Base-by-base conservation (phyloP, 208 protist species). In the Cochliopodium minus region DNA sequence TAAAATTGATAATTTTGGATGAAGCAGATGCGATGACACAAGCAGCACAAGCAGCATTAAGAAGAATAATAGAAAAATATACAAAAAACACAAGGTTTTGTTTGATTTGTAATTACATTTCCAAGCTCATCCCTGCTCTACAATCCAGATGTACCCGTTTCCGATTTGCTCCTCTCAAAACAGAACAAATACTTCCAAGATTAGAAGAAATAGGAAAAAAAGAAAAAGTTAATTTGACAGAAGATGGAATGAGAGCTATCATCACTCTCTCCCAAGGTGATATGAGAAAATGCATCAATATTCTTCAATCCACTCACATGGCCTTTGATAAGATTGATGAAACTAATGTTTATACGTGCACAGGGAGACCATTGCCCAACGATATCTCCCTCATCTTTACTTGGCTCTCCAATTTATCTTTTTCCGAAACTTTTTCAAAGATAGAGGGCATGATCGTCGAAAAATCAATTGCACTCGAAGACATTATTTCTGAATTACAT, bases 1-100 rank as follows among this genome's bases (percentile, higher is more conserved):
- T 90, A 61, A 99, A 99, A 64, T 74, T 99, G 1, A 88, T 99
- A 51, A 86, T 99, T 25, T 79, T 99, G 2, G 95, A 99, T 71
- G 95, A 99, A 74, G 91, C 92, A 9, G 95, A 99, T 76, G 83
- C 91, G 32, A 96, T 99, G 92, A 97, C 91, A 7, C 73, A 83
- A 57, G 78, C 80, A 32, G 95, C 95, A 0, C 95, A 99, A 73
- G 77, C 88, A 0, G 93, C 94, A n/a, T 74, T 99, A 25, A 80
- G 93, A 34, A 77, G 93, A 53, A 79, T 97, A 0, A 96, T 98
- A 49, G 93, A 98, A 70, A 90, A 94, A 65, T 97, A 92, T 73
- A 95, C 90, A 0, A 70, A 63, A 38, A 96, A 93, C 64, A 86
- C 87, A 15, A 82, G 95, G 32, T 99, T 99, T 60, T 97, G 91